Conservation (phyloP, 306 rosid species). For the Carpinus viminea region DNA sequence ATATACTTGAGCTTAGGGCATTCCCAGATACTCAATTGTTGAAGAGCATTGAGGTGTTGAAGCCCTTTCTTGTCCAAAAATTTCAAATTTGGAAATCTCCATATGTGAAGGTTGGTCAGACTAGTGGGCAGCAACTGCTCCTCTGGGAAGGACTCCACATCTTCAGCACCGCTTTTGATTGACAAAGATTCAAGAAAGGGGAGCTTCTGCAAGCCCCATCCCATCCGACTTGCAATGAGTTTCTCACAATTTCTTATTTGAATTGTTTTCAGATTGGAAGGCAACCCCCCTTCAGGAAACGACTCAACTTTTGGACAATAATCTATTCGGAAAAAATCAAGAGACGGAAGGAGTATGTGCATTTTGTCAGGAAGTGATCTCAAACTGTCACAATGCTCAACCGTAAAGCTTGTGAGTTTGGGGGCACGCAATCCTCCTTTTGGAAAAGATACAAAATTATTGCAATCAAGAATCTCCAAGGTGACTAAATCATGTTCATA, state of each 20-base stretch:
- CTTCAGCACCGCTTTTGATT: too few relatives aligned
- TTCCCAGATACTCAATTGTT: too few relatives aligned
- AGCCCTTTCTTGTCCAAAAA: too few relatives aligned
- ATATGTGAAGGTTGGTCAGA: too few relatives aligned
- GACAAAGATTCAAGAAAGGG: too few relatives aligned
- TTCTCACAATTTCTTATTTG: background rate
- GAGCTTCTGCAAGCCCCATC: too few relatives aligned
- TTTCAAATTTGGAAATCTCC: too few relatives aligned
- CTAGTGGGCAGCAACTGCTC: too few relatives aligned
- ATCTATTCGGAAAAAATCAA: accelerated
- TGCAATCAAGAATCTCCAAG: background rate
- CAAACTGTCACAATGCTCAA: background rate
- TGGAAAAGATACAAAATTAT: constrained; percentile 18
- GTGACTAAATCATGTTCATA: background rate
- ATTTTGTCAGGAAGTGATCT: background rate
- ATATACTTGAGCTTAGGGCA: too few relatives aligned
- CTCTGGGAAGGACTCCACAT: too few relatives aligned
- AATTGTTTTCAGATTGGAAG: background rate
- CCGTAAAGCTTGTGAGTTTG: background rate
- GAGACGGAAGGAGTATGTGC: constrained; percentile 4
- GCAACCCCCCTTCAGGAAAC: background rate
- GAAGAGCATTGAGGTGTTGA: too few relatives aligned
- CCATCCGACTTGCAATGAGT: too few relatives aligned
- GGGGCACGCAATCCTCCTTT: background rate
- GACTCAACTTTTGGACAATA: constrained; percentile 6